A percentile compares a stretch with the other conserved stretches of the same genome.
phyloP scores from a whole-genome alignment of 495 filamentous ascomycete species.

The Cenococcum geophilum region DNA sequence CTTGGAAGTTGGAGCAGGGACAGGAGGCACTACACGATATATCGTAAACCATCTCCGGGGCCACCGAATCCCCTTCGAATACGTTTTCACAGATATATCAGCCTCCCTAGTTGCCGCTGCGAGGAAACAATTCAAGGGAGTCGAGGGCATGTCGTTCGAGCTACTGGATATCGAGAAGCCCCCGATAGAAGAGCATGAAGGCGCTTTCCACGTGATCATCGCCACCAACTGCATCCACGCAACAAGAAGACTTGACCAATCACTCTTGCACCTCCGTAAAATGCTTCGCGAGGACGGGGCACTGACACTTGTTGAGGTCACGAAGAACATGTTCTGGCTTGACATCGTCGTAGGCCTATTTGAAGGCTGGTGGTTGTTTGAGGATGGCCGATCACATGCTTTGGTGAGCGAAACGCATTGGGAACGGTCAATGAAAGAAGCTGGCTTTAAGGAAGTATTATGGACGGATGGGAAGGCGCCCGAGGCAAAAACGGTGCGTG shows the following conservation, averaged over 20 bases:
- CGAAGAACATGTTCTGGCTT: constrained; percentile 30
- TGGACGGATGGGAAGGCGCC: neutral
- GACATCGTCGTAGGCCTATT: constrained; percentile 38
- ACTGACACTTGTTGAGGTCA: constrained; percentile 8
- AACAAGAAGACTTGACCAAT: constrained; percentile 32
- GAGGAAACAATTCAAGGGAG: constrained; percentile 33
- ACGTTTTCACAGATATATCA: neutral
- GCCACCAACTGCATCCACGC: constrained; percentile 45
- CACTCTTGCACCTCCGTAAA: neutral
- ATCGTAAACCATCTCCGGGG: neutral
- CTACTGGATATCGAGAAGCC: constrained; percentile 41
- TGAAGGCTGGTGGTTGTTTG: constrained; percentile 40
- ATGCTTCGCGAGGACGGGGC: constrained; percentile 8
- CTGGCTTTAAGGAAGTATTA: neutral
- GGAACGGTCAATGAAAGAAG: neutral
- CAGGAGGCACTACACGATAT: constrained; percentile 1
- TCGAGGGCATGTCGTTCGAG: constrained; percentile 38
- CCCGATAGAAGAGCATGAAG: constrained; percentile 35
- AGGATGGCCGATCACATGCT: constrained; percentile 34
- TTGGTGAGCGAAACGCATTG: constrained; percentile 10
- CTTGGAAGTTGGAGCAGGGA: constrained; percentile 14
- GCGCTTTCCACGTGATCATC: constrained; percentile 39
- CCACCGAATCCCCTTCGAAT: constrained; percentile 22
- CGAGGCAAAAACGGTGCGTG: neutral
- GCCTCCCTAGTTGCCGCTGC: constrained; percentile 39